Conservation (phyloP, 2,329 filamentous ascomycete genomes). For the Stenocarpella maydis region DNA sequence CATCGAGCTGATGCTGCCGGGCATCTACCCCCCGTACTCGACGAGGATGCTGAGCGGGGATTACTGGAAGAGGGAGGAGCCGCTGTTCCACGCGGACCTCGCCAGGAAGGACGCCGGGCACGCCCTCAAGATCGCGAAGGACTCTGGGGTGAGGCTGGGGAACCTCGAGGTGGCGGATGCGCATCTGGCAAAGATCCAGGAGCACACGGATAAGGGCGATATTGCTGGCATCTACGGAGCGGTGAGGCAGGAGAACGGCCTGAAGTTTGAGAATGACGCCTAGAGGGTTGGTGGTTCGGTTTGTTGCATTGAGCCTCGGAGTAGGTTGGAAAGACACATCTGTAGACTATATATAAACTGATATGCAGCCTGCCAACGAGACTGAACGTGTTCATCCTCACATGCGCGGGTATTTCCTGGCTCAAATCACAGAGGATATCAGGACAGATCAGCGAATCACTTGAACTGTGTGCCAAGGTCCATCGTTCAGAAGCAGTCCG, state of each 20-base stretch:
- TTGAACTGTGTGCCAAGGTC: no score
- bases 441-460: background rate
- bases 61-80: conserved; percentile 78
- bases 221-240: conserved; percentile 85
- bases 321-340: no score
- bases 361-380: background rate
- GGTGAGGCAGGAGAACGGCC: conserved; percentile 75
- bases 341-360: no score
- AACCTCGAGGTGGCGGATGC: conserved; percentile 73
- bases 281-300: conserved; percentile 18
- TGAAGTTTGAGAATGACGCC: conserved; percentile 74
- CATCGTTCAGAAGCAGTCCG: no score
- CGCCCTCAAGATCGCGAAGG: conserved; percentile 71
- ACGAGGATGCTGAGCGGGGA: conserved; percentile 78
- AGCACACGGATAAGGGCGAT: conserved; percentile 73
- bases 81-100: conserved; percentile 84
- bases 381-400: background rate
- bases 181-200: conserved; percentile 75
- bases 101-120: conserved; percentile 85
- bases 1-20: conserved; percentile 77
- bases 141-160: conserved; percentile 67
- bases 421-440: background rate
- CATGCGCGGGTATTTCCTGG: background rate
- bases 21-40: conserved; percentile 78
- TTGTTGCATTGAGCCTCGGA: no score